These are phyloP conservation scores for Panus rudis DNA, from an alignment of 768 basidiomycete species.

Conservation along the genomic window DNA sequence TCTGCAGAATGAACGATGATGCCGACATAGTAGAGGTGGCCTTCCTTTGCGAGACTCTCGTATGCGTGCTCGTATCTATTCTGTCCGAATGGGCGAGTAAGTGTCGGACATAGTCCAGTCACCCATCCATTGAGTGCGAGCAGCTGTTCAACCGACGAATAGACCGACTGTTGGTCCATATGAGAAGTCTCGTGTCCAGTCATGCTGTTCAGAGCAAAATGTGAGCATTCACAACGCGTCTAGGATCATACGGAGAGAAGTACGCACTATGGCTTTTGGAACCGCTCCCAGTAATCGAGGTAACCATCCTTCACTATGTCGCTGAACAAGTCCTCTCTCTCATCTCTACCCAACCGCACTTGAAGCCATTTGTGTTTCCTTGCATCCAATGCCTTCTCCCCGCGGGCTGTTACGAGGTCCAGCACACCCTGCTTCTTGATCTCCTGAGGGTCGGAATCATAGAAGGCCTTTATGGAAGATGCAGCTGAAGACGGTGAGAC, in stretches of 20 bases:
- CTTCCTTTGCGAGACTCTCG: conserved; percentile 77
- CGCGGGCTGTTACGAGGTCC: conserved; percentile 51
- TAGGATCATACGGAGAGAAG: too few relatives aligned
- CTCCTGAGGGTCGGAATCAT: conserved; percentile 25
- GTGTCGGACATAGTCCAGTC: conserved; percentile 87
- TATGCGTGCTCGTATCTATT: conserved; percentile 82
- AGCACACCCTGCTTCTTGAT: conserved; percentile 56
- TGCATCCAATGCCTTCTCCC: conserved; percentile 81
- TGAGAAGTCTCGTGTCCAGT: conserved; percentile 76
- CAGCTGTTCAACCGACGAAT: conserved; percentile 86
- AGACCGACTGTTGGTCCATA: conserved; percentile 84
- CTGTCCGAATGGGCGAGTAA: conserved; percentile 91
- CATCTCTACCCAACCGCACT: conserved; percentile 80
- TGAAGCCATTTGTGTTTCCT: conserved; percentile 87
- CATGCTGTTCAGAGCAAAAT: conserved; percentile 43
- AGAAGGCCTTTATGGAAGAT: conserved; percentile 16
- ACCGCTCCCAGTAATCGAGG: conserved; percentile 85
- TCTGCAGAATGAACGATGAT: conserved; percentile 97
- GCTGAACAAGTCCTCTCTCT: conserved; percentile 72
- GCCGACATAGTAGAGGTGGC: conserved; percentile 89
- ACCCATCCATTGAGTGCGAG: conserved; percentile 98
- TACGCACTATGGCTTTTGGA: conserved; percentile 85
- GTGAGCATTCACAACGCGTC: not conserved
- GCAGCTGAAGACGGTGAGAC: conserved; percentile 24
- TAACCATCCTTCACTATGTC: conserved; percentile 71